Evolutionary conservation across 176 grass and related monocot genomes (phyloP), one percentile per base, ranked within the genome.

Genomic region (Hyparrhenia diplandra): DNA sequence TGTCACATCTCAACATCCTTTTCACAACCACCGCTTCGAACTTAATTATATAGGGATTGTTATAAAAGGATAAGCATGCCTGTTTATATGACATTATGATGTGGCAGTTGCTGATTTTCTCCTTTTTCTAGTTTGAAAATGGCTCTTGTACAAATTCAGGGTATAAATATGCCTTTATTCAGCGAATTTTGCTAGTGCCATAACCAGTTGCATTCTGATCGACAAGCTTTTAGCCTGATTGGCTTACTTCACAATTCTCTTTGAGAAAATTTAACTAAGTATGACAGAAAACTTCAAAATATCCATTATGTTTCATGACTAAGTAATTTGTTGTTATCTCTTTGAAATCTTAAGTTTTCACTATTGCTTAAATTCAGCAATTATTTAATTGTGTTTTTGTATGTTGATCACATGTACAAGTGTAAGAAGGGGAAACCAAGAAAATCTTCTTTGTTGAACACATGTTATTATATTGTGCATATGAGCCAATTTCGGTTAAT

Each of bases 181-280:
- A 17, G 29, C 28, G 1, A 63, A 17, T 64, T 69, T 34, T 54
- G 54, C 8, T 63, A 23, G 43, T 82, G 20, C 11, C 20, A 16
- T 4, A 64, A 60, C n/a, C 36, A 8, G 1, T 29, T 34, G 23
- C 29, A 51, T 80, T 79, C 81, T 77, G 55, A 64, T 25, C 8
- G 42, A 81, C 72, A 25, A 71, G 73, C 45, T 57, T 59, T 17
- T n/a, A 2, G 28, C 42, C 36, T 78, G 36, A n/a, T n/a, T n/a
- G n/a, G n/a, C n/a, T n/a, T n/a, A n/a, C n/a, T n/a, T n/a, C n/a
- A n/a, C n/a, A n/a, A n/a, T n/a, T n/a, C n/a, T n/a, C n/a, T n/a
- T n/a, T n/a, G n/a, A n/a, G n/a, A 59, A 83, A 77, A 57, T 29
- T n/a, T 81, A 27, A 37, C 67, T n/a, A n/a, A 16, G 75, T 73